These are phyloP conservation scores for Gentiana straminea DNA, from an alignment of 257 asterid genomes.

Conservation along the genomic window DNA sequence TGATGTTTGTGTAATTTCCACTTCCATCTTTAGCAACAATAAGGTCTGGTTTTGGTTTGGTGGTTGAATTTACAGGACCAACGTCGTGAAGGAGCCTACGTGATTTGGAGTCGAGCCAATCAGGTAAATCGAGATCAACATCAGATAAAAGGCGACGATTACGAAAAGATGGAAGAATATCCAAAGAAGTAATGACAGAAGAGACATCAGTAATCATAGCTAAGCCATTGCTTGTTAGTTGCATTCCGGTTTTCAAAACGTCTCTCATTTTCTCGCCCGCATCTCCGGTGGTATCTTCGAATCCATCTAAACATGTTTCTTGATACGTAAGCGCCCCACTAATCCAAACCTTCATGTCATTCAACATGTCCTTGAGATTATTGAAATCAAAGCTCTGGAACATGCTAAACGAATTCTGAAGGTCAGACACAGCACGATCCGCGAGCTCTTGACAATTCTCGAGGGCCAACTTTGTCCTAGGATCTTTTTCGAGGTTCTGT, in stretches of 20 bases:
- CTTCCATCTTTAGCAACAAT: slow-evolving; percentile 14
- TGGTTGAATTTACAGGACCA: neutral
- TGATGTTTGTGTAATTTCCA: slow-evolving; percentile 36
- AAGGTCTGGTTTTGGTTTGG: slow-evolving; percentile 22
- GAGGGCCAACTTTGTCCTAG: slow-evolving; percentile 40
- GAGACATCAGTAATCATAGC: slow-evolving; percentile 82
- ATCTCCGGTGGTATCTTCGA: slow-evolving; percentile 37
- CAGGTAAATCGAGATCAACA: slow-evolving; percentile 17
- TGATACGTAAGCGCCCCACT: slow-evolving; percentile 76
- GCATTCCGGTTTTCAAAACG: slow-evolving; percentile 34
- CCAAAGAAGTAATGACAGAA: slow-evolving; percentile 28
- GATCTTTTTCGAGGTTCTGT: slow-evolving; percentile 25
- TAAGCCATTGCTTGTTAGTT: slow-evolving; percentile 69
- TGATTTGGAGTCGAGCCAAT: slow-evolving; percentile 26
- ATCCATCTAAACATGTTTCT: slow-evolving; percentile 77
- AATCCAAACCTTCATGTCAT: slow-evolving; percentile 63
- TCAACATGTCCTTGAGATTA: slow-evolving; percentile 29
- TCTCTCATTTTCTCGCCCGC: slow-evolving; percentile 49
- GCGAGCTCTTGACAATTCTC: slow-evolving; percentile 47
- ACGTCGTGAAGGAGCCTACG: slow-evolving; percentile 24
- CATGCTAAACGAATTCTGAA: slow-evolving; percentile 34
- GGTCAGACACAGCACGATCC: slow-evolving; percentile 35
- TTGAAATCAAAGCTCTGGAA: slow-evolving; percentile 38
- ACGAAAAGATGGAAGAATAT: slow-evolving; percentile 9
- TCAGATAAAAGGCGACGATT: slow-evolving; percentile 44